A percentile compares a stretch with the other conserved stretches of the same genome.
phyloP scores from a whole-genome alignment of 1,284 basidiomycete genomes.

The Trametes versicolor region DNA sequence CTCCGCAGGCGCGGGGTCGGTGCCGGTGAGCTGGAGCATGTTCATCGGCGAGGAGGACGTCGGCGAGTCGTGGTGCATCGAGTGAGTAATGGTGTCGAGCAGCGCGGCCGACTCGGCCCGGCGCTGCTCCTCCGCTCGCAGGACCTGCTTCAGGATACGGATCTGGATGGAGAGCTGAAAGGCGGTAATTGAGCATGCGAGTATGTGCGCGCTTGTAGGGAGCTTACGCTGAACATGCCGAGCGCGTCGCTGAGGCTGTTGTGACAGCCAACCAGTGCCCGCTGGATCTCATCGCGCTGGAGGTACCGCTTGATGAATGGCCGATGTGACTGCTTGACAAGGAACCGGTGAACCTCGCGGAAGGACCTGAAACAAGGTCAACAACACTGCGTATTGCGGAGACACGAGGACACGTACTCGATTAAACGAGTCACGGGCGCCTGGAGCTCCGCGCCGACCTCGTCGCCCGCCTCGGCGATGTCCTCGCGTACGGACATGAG shows the following conservation, averaged over 20 bases:
- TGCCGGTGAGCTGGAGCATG: slow-evolving; percentile 29
- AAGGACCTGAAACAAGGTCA: slow-evolving; percentile 34
- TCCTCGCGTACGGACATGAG: slow-evolving; percentile 57
- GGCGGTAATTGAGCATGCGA: slow-evolving; percentile 3
- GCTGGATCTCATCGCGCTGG: slow-evolving; percentile 75
- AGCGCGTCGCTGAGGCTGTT: slow-evolving; percentile 41
- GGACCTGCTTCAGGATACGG: slow-evolving; percentile 65
- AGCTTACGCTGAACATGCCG: slow-evolving; percentile 35
- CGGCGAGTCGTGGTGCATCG: slow-evolving; percentile 9
- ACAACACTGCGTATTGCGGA: not conserved
- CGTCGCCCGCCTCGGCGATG: slow-evolving; percentile 51
- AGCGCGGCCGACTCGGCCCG: slow-evolving; percentile 43
- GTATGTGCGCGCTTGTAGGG: not conserved
- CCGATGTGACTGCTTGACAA: slow-evolving; percentile 67
- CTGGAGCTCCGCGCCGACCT: slow-evolving; percentile 48
- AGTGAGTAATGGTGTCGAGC: slow-evolving; percentile 32
- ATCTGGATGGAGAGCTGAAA: slow-evolving; percentile 61
- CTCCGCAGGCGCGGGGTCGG: slow-evolving; percentile 27
- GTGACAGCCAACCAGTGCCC: slow-evolving; percentile 64
- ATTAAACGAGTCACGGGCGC: slow-evolving; percentile 56
- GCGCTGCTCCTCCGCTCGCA: slow-evolving; percentile 48
- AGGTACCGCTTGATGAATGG: slow-evolving; percentile 85
- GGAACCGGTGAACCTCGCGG: slow-evolving; percentile 57
- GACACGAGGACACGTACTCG: slow-evolving; percentile 53
- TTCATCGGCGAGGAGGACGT: slow-evolving; percentile 29